Conservation (phyloP, 768 basidiomycete species). For the Boletus edulis region DNA sequence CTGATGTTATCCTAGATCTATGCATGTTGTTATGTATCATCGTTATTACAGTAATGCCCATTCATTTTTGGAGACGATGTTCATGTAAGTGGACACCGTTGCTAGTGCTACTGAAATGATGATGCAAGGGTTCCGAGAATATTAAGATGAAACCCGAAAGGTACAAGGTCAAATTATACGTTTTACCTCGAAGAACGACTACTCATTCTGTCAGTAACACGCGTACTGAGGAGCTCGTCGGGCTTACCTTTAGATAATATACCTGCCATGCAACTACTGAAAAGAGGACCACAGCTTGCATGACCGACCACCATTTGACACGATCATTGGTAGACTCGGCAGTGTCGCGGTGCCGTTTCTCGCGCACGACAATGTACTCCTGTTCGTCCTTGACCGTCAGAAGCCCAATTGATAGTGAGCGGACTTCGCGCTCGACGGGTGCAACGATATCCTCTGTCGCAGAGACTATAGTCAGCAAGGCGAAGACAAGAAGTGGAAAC, state of each 20-base stretch:
- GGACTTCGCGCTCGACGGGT: constrained; percentile 95
- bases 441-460: constrained; percentile 71
- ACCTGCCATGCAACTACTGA: constrained; percentile 95
- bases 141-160: not conserved
- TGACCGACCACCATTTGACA: constrained; percentile 98
- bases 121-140: not conserved
- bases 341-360: constrained; percentile 90
- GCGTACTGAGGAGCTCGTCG: not conserved
- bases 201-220: constrained; percentile 2
- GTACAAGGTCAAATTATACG: constrained; percentile 64
- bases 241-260: constrained; percentile 85
- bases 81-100: not conserved
- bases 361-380: constrained; percentile 96
- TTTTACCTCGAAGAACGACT: constrained; percentile 92
- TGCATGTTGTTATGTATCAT: constrained; percentile 22
- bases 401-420: constrained; percentile 75
- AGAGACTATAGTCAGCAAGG: not conserved
- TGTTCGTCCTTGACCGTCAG: constrained; percentile 96
- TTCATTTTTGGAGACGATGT: not conserved
- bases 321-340: constrained; percentile 90
- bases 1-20: constrained; percentile 27
- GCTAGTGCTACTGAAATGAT: no score
- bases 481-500: constrained; percentile 12
- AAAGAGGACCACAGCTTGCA: constrained; percentile 85
- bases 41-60: constrained; percentile 10